Evolutionary conservation across 1,284 basidiomycete genomes (phyloP).

Genomic region (Ceratobasidium papillatum): DNA sequence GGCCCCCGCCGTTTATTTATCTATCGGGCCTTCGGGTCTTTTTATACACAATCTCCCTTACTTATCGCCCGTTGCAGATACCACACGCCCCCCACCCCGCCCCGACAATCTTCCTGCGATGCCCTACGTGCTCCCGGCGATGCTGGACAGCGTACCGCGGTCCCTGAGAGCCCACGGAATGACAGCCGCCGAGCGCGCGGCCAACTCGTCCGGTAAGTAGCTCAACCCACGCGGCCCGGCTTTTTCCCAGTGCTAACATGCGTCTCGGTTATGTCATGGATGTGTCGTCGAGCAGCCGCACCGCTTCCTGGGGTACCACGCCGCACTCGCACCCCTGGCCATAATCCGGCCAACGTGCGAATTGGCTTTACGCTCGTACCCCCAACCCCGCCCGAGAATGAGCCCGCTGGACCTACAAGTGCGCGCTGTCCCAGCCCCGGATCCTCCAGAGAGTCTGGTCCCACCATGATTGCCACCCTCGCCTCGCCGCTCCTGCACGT

Average conservation of each 20-base stretch:
- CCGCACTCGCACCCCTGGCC: constrained; percentile 21
- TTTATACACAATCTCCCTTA: neutral
- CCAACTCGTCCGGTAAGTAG: constrained; percentile 15
- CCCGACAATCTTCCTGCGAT: no score
- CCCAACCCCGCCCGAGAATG: constrained; percentile 28
- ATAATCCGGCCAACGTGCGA: constrained; percentile 24
- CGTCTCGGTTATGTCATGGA: constrained; percentile 3
- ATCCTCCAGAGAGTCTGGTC: neutral
- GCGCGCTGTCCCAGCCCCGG: neutral
- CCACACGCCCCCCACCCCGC: constrained; percentile 1
- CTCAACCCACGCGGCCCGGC: constrained; percentile 11
- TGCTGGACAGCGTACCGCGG: constrained; percentile 3
- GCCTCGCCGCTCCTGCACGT: constrained; percentile 29
- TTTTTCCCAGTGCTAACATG: constrained; percentile 13
- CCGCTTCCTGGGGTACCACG: constrained; percentile 40
- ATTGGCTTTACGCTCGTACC: constrained; percentile 18
- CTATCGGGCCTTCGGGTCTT: no score
- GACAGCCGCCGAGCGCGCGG: constrained; percentile 9
- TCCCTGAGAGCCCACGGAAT: neutral
- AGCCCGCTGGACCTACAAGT: constrained; percentile 27
- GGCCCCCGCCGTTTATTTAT: constrained; percentile 10
- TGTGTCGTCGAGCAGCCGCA: constrained; percentile 33
- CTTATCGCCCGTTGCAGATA: neutral
- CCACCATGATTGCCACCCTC: constrained; percentile 29
- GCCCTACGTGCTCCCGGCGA: constrained; percentile 31